Evolutionary conservation across 345 rosid species (phyloP).

Genomic region (Brassica cretica): DNA sequence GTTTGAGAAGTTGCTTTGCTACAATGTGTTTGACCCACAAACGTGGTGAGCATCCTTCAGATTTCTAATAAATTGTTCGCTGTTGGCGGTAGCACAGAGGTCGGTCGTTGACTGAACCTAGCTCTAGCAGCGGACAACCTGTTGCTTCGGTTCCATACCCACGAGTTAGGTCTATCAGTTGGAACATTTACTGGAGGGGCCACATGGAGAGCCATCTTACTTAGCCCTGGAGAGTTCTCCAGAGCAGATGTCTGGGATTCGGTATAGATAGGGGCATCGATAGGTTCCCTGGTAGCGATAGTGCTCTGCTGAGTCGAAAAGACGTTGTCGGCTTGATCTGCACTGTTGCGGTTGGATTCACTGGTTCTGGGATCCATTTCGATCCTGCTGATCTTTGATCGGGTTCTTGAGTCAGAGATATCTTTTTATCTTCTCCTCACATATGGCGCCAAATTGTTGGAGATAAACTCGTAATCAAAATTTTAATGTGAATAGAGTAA

Average conservation of each 20-base stretch:
- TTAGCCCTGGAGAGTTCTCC: background rate
- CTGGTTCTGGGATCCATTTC: background rate
- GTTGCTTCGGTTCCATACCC: too few species aligned
- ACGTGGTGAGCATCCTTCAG: too few species aligned
- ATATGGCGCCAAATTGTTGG: background rate
- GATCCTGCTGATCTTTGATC: background rate
- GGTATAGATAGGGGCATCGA: background rate
- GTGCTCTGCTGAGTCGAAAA: background rate
- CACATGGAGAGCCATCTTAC: too few species aligned
- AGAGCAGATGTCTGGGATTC: background rate
- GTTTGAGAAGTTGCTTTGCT: too few species aligned
- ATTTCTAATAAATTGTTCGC: too few species aligned
- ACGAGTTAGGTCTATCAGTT: too few species aligned
- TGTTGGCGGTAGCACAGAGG: too few species aligned
- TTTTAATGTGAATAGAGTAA: background rate
- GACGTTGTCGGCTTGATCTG: background rate
- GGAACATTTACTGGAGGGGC: too few species aligned
- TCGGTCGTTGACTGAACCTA: too few species aligned
- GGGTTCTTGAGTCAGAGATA: background rate
- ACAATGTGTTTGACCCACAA: too few species aligned
- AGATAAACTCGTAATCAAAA: background rate
- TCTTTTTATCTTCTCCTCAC: background rate
- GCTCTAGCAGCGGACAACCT: too few species aligned
- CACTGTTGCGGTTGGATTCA: background rate
- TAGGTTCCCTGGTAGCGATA: background rate